Conservation (phyloP, 2,329 filamentous ascomycete genomes). For the Amauroascus verrucosus region DNA sequence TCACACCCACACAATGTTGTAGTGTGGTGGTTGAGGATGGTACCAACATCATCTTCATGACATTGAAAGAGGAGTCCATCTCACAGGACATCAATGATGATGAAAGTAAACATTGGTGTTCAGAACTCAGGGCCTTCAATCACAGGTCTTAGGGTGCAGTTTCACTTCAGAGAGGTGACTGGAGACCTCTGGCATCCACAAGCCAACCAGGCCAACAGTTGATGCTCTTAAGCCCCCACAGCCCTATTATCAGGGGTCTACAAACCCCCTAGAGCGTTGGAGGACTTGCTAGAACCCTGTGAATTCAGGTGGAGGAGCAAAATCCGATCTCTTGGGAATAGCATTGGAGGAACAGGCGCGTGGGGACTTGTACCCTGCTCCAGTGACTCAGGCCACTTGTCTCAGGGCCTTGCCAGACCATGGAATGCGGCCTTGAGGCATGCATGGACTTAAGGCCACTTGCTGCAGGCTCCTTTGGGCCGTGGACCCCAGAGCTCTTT, state of each 20-base stretch:
- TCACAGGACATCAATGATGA: not conserved
- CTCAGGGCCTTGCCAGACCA: not conserved
- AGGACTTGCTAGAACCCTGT: not conserved
- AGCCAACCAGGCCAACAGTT: not conserved
- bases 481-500: not conserved
- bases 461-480: not conserved
- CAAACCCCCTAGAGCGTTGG: not conserved
- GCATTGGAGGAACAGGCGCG: not conserved
- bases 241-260: not conserved
- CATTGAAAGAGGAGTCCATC: not conserved
- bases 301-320: slow-evolving; percentile 2
- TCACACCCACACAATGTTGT: not conserved
- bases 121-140: not conserved
- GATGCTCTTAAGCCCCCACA: not conserved
- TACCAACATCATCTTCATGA: slow-evolving; percentile 2
- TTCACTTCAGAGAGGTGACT: not conserved
- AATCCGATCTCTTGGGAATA: not conserved
- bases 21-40: not conserved
- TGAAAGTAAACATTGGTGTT: not conserved
- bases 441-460: not conserved
- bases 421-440: not conserved
- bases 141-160: not conserved
- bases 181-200: not conserved
- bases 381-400: not conserved
- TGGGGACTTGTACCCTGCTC: not conserved